Evolutionary conservation across 148 eudicot genomes (phyloP).

Genomic region (Silene conica): DNA sequence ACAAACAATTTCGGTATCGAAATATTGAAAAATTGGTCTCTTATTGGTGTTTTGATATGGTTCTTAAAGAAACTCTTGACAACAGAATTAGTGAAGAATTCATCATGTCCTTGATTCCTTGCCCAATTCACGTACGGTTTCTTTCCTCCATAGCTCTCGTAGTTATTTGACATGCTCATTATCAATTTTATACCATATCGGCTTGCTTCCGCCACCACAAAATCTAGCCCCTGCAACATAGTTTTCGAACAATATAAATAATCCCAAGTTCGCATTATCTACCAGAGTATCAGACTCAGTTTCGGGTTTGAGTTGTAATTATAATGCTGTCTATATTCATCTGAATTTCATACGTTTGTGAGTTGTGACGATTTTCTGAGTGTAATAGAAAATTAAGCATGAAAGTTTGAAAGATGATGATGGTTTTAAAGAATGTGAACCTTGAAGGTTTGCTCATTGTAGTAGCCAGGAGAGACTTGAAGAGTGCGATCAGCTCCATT

Average conservation of each 20-base stretch:
- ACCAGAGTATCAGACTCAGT: neutral
- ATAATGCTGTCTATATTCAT: neutral
- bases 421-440: conserved; percentile 19
- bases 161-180: conserved; percentile 73
- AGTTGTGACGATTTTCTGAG: neutral
- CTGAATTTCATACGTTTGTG: neutral
- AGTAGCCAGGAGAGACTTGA: conserved; percentile 81
- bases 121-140: conserved; percentile 94
- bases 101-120: conserved; percentile 76
- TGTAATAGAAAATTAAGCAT: neutral
- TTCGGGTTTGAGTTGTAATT: neutral
- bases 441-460: conserved; percentile 73
- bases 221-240: conserved; percentile 69
- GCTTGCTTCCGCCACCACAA: conserved; percentile 82
- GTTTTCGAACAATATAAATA: neutral
- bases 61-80: conserved; percentile 34
- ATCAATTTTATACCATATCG: conserved; percentile 74
- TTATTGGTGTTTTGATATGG: too few relatives aligned
- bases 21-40: too few relatives aligned
- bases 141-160: conserved; percentile 78
- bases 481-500: conserved; percentile 77
- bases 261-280: neutral
- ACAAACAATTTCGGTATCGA: too few relatives aligned
- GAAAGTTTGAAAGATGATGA: too few relatives aligned
- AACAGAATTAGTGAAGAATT: conserved; percentile 66